Evolutionary conservation across 1,284 basidiomycete species (phyloP).

Genomic region (Sanghuangporus weigelae): DNA sequence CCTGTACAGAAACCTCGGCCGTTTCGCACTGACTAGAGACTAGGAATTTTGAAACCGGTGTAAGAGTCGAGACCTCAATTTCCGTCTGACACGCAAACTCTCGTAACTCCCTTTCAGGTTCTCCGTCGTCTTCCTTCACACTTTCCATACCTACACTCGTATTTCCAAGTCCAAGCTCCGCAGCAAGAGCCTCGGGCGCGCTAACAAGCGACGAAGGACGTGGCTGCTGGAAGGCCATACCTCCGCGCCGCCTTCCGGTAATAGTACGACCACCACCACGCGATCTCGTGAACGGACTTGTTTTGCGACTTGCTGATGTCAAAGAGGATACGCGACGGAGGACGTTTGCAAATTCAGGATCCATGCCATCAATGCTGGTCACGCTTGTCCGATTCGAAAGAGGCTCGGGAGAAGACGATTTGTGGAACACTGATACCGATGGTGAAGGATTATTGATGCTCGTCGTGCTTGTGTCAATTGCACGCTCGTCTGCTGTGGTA

Average conservation of each 20-base stretch:
- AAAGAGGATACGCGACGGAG: slow-evolving; percentile 56
- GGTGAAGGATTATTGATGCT: neutral
- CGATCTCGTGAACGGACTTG: slow-evolving; percentile 24
- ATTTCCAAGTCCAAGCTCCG: slow-evolving; percentile 44
- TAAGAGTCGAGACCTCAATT: slow-evolving; percentile 32
- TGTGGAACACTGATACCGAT: neutral
- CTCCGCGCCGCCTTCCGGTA: slow-evolving; percentile 38
- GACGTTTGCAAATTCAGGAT: slow-evolving; percentile 75
- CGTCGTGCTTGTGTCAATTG: slow-evolving; percentile 24
- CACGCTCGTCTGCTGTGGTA: slow-evolving; percentile 29
- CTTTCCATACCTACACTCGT: slow-evolving; percentile 40
- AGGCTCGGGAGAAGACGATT: slow-evolving; percentile 27
- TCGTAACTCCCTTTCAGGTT: slow-evolving; percentile 41
- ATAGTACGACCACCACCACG: slow-evolving; percentile 31
- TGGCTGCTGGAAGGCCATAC: slow-evolving; percentile 57
- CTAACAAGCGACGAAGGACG: slow-evolving; percentile 65
- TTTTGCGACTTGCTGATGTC: slow-evolving; percentile 37
- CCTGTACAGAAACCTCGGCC: slow-evolving; percentile 28
- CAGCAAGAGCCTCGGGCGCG: slow-evolving; percentile 61
- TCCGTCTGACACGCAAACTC: slow-evolving; percentile 55
- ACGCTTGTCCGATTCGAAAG: slow-evolving; percentile 44
- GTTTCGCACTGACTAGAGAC: slow-evolving; percentile 34
- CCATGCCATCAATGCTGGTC: slow-evolving; percentile 77
- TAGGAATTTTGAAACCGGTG: slow-evolving; percentile 24
- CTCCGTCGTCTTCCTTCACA: slow-evolving; percentile 35